Base-by-base conservation (phyloP, 495 filamentous ascomycete species). In the Parmelia sp. region DNA sequence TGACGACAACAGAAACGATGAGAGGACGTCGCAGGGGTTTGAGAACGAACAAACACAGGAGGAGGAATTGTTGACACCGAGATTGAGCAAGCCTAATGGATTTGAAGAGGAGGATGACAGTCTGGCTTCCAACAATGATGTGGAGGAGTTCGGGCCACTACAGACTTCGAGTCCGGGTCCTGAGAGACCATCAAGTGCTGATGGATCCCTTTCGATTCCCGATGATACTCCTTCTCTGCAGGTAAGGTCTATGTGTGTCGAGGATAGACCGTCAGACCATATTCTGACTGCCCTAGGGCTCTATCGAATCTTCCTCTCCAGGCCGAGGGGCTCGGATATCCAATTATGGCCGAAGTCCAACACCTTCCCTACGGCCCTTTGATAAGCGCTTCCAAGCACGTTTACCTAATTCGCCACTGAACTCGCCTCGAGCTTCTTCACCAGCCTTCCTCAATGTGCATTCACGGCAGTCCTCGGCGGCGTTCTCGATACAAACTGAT, bases 381-480 rank as follows among this genome's bases (percentile, higher is more conserved):
- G 94, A 97, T 69, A 84, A 92, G 68, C 85, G 95, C 29, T 97
- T 97, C 75, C 90, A 94, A 70, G 91, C 95, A 33, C 88, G 92
- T 51, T 80, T 93, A 31, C 83, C 86, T 25, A 84, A 87, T 2
- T 82, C 85, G 4, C 81, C 81, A 40, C 69, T 78, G 15, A 74
- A 72, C 42, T 84, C 86, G 36, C 85, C 89, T 29, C 82, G 92
- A 53, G 78, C 88, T 23, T 80, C 82, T 8, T 96, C 94, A 29
- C 94, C 94, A 23, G 91, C 88, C 47, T 88, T 94, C 66, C 79
- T 91, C 23, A 79, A 82, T 51, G 71, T 83, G 33, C 88, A 93
- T 67, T 93, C 90, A 29, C 86, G 94, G 55, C 86, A 89, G 60
- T 85, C 87, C 11, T 98, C 90, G 33, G 66, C 86, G 61, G 75